Base-by-base conservation (phyloP, 192 early-diverging fungal species). In the Coemansia sp. region DNA sequence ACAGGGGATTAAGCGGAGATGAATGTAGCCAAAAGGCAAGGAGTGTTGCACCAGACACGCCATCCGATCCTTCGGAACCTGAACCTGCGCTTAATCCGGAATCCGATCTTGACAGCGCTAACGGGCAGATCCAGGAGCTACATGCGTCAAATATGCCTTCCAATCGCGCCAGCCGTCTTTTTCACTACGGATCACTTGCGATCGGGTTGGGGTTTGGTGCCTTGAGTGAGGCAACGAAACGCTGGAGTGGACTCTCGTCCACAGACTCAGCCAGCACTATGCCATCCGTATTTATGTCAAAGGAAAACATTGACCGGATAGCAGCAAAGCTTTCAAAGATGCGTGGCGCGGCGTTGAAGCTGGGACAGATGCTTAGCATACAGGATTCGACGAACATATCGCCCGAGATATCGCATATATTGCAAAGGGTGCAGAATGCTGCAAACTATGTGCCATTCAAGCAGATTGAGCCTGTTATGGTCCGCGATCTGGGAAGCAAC, bases 341-440 rank as follows among this genome's bases (percentile, higher is more conserved):
- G 95, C 89, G 97, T 43, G 97, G 97, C 1, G 97, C 97, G 0
- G 97, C 97, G 6, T 79, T 99, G 14, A 99, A 99, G 69, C 86
- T 99, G 42, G 97, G 95, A 5, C 97, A 99, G 75, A 98, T 99
- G 95, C 72, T 99, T 2, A 93, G 91, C 70, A 99, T 99, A 68
- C 97, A 99, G 83, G 89, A 90, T 51, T 87, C 88, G 37, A 85
- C 84, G 46, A 86, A 88, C 77, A 63, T 97, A 22, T 89, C 97
- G 2, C 83, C 84, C 38, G 92, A 97, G 68, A 69, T 99, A 22
- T 90, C 94, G 51, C 70, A 88, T 42, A 85, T 99, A 6, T 69
- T 99, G 50, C 74, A 91, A 57, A 87, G 92, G 11, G 95, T 99
- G 19, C 97, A 99, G 72, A 93, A 95, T 67, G 87, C 86, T 10